Evolutionary conservation across 495 filamentous ascomycete genomes (phyloP).

Genomic region (Penicillium manginii): DNA sequence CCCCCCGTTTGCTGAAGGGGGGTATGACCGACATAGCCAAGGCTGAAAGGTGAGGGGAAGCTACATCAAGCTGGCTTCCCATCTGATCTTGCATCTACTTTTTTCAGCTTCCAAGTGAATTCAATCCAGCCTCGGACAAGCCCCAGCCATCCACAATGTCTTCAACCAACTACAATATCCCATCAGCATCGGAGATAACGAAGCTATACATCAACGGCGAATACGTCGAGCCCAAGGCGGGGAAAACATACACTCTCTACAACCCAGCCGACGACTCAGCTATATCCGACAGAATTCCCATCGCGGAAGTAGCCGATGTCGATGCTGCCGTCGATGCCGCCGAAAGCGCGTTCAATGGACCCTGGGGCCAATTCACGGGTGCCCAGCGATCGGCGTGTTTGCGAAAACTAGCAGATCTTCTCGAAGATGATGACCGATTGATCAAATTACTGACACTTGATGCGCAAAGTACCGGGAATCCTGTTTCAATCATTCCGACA

Average conservation of each 20-base stretch:
- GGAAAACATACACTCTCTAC: slow-evolving; percentile 15
- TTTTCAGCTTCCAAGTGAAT: not conserved
- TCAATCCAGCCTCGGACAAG: not conserved
- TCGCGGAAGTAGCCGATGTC: slow-evolving; percentile 17
- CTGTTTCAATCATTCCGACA: slow-evolving; percentile 1
- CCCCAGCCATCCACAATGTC: not conserved
- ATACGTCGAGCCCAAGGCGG: slow-evolving; percentile 3
- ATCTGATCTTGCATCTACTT: not conserved
- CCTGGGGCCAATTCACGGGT: slow-evolving; percentile 8
- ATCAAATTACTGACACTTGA: not conserved
- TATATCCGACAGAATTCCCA: slow-evolving; percentile 17
- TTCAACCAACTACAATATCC: not conserved
- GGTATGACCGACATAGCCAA: not conserved
- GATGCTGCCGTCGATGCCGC: slow-evolving; percentile 18
- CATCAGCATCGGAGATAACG: not conserved
- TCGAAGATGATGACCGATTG: slow-evolving; percentile 16
- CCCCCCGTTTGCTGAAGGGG: not conserved
- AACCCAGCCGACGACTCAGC: slow-evolving; percentile 15
- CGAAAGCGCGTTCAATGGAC: slow-evolving; percentile 15
- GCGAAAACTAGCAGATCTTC: slow-evolving; percentile 14
- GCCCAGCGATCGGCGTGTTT: slow-evolving; percentile 6
- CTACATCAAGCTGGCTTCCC: not conserved
- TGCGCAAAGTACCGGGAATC: slow-evolving; percentile 5
- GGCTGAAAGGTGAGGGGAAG: slow-evolving; percentile 4
- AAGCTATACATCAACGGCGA: slow-evolving; percentile 11